Evolutionary conservation across 495 filamentous ascomycete genomes (phyloP), one percentile per base, ranked within the genome.

Genomic region (Amniculicola lignicola): DNA sequence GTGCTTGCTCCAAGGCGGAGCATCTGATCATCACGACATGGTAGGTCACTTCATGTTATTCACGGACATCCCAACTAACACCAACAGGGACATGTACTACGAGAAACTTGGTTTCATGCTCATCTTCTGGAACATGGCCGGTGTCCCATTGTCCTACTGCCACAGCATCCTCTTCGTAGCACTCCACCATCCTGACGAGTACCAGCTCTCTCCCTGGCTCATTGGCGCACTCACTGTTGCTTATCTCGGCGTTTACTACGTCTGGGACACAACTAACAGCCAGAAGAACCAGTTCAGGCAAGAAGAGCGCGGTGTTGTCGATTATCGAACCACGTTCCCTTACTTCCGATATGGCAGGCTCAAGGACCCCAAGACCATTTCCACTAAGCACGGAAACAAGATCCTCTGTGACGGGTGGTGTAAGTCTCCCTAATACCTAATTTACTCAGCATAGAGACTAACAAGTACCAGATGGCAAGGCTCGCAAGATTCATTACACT

Each of bases 61-160:
- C n/a, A 44, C 1, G 11, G 19, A 23, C 33, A 60, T 57, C 70
- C 5, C 23, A 18, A 18, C 27, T 15, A 25, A 39, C 53, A 37
- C 56, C 16, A 14, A 40, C 16, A 83, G 80, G 80, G 93, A 98
- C 70, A 96, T 98, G 89, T 96, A 95, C 78, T 91, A 92, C 68
- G 93, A 98, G 78, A 98, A 98, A 78, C 96, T 90, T 89, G 93
- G 93, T 63, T 98, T 97, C 76, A 96, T 98, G 92, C 80, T 98
- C 49, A 96, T 96, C 72, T 98, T 98, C 82, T 98, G 93, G 93
- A 98, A 98, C 74, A 76, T 98, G 68, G 90, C 90, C 50, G 93
- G 93, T 59, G 93, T 98, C 15, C 93, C 93, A 12, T 77, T 97
- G 38, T 90, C 82, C 54, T 98, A 98, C 79, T 97, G 93, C 78